These are phyloP conservation scores for Arthrobotrys musiformis DNA, from an alignment of 2,329 filamentous ascomycete genomes.

Conservation along the genomic window DNA sequence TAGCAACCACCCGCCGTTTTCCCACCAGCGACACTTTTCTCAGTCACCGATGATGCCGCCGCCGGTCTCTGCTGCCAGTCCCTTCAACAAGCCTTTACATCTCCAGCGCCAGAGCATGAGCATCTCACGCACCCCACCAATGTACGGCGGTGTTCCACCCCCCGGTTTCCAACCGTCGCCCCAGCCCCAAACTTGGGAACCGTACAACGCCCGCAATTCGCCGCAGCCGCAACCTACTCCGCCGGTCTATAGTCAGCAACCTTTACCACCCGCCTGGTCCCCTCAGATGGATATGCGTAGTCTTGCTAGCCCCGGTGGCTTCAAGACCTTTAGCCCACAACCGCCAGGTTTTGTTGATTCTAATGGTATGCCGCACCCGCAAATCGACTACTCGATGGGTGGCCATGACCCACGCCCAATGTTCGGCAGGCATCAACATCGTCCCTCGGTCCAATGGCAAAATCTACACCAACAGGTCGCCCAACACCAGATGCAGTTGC, in stretches of 20 bases:
- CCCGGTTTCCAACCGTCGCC: slow-evolving; percentile 51
- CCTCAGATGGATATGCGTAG: slow-evolving; percentile 48
- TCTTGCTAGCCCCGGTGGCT: slow-evolving; percentile 14
- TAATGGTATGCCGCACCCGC: slow-evolving; percentile 41
- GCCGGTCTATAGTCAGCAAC: slow-evolving; percentile 52
- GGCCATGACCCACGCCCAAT: slow-evolving; percentile 50
- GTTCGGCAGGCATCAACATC: slow-evolving; percentile 53
- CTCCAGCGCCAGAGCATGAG: slow-evolving; percentile 59
- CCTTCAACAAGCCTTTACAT: slow-evolving; percentile 58
- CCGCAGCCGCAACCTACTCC: slow-evolving; percentile 58
- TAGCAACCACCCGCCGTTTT: slow-evolving; percentile 55
- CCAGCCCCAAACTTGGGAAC: slow-evolving; percentile 57
- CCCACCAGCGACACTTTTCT: slow-evolving; percentile 54
- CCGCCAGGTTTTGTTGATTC: slow-evolving; percentile 48
- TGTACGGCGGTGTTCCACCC: slow-evolving; percentile 36
- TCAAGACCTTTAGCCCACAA: slow-evolving; percentile 54
- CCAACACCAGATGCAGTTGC: slow-evolving; percentile 43
- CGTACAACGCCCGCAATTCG: slow-evolving; percentile 55
- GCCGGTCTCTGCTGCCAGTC: slow-evolving; percentile 55
- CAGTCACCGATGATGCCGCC: slow-evolving; percentile 57
- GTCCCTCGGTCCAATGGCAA: slow-evolving; percentile 53
- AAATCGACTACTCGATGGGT: slow-evolving; percentile 49
- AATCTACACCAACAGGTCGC: slow-evolving; percentile 46
- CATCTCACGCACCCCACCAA: slow-evolving; percentile 57
- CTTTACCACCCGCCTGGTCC: slow-evolving; percentile 41